Evolutionary conservation across 2,329 filamentous ascomycete genomes (phyloP).

Genomic region (Cladosporium sp.): DNA sequence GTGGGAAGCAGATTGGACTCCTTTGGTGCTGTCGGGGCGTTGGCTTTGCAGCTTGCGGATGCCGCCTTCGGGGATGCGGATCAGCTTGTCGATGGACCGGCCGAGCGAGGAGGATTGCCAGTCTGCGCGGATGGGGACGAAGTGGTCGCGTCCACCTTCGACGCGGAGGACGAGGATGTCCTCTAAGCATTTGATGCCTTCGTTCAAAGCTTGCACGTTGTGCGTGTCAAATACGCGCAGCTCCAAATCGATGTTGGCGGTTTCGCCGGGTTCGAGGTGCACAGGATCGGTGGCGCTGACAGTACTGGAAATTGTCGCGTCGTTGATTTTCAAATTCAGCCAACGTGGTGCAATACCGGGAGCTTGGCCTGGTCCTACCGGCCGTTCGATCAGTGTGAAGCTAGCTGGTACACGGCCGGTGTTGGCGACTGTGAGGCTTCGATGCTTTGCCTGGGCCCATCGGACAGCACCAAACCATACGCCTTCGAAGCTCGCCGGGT

Average conservation of each 20-base stretch:
- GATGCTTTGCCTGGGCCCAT: slow-evolving; percentile 65
- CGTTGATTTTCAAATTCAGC: slow-evolving; percentile 60
- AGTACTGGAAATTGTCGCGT: slow-evolving; percentile 23
- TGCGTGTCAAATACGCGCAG: slow-evolving; percentile 64
- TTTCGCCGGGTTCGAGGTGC: slow-evolving; percentile 80
- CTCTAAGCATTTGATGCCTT: slow-evolving; percentile 66
- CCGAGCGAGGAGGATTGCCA: slow-evolving; percentile 86
- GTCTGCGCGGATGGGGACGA: slow-evolving; percentile 73
- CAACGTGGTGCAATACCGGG: slow-evolving; percentile 59
- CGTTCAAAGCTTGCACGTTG: slow-evolving; percentile 70
- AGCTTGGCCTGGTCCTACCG: slow-evolving; percentile 49
- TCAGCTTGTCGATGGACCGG: slow-evolving; percentile 83
- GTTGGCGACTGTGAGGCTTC: slow-evolving; percentile 82
- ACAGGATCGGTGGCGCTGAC: slow-evolving; percentile 49
- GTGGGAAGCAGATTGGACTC: slow-evolving; percentile 11
- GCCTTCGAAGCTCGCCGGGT: slow-evolving; percentile 49
- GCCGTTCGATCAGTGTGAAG: slow-evolving; percentile 76
- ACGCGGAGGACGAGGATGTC: slow-evolving; percentile 88
- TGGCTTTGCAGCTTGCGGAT: slow-evolving; percentile 70
- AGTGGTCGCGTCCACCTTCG: slow-evolving; percentile 82
- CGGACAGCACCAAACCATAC: slow-evolving; percentile 77
- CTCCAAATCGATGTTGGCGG: slow-evolving; percentile 68
- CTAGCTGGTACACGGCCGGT: slow-evolving; percentile 80
- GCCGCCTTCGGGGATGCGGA: slow-evolving; percentile 74
- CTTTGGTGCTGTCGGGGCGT: slow-evolving; percentile 42